phyloP scores from a whole-genome alignment of 2,329 filamentous ascomycete species.

The Rhinocladiella mackenziei region DNA sequence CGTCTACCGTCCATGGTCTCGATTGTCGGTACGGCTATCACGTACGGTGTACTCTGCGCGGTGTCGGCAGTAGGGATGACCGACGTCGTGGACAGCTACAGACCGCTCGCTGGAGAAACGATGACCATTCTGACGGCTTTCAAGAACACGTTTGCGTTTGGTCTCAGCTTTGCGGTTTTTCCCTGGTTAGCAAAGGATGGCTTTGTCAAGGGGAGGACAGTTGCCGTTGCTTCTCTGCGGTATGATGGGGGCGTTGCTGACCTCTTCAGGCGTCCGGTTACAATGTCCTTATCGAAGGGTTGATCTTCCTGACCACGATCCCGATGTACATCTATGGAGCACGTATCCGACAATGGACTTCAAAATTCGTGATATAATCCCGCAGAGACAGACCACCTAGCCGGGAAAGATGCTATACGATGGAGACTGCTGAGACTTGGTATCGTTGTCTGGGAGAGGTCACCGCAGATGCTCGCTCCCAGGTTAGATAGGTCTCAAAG shows the following conservation, averaged over 20 bases:
- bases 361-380: conserved; percentile 36
- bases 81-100: conserved; percentile 14
- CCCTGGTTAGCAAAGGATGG: conserved; percentile 13
- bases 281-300: conserved; percentile 3
- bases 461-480: too few relatives aligned
- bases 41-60: conserved; percentile 10
- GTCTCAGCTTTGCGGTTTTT: conserved; percentile 14
- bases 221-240: neutral
- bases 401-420: too few relatives aligned
- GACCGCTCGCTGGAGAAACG: conserved; percentile 10
- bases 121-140: conserved; percentile 12
- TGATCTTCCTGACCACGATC: conserved; percentile 8
- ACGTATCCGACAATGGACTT: conserved; percentile 86
- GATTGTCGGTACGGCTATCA: conserved; percentile 8
- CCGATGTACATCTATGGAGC: conserved; percentile 87
- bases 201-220: conserved; percentile 6
- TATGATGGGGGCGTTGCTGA: too few relatives aligned
- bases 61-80: conserved; percentile 10
- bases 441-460: too few relatives aligned
- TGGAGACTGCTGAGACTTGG: too few relatives aligned
- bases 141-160: conserved; percentile 15
- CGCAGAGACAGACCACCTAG: too few relatives aligned
- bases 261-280: conserved; percentile 11
- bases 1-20: conserved; percentile 6
- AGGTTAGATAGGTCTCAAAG: too few relatives aligned